phyloP scores from a whole-genome alignment of 768 basidiomycete species.

The Trametes coccinea region DNA sequence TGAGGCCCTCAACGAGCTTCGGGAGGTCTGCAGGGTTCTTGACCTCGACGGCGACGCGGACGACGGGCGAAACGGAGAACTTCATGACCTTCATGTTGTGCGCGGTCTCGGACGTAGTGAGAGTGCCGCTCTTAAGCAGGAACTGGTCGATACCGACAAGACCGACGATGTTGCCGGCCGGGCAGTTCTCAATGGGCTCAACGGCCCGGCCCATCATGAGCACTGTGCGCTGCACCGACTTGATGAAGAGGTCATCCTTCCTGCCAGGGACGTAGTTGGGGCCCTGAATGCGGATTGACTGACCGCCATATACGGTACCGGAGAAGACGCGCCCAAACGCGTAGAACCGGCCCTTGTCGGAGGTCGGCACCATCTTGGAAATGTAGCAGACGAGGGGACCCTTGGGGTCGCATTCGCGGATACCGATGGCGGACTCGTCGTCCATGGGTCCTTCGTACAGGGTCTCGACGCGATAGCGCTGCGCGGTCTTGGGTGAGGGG shows the following conservation, averaged over 20 bases:
- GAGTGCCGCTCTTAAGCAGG: slow-evolving; percentile 98
- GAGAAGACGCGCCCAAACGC: slow-evolving; percentile 99
- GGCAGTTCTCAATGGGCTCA: slow-evolving; percentile 99
- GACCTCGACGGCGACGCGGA: slow-evolving; percentile 98
- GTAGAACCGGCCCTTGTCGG: slow-evolving; percentile 99
- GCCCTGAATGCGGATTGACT: slow-evolving; percentile 98
- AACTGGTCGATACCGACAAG: slow-evolving; percentile 99
- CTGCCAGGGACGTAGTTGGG: slow-evolving; percentile 98
- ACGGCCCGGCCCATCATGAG: slow-evolving; percentile 99
- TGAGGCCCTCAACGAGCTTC: slow-evolving; percentile 99
- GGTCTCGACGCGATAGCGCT: slow-evolving; percentile 98
- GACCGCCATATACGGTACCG: slow-evolving; percentile 94
- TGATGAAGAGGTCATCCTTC: slow-evolving; percentile 97
- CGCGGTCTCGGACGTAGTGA: slow-evolving; percentile 96
- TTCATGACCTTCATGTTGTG: slow-evolving; percentile 99
- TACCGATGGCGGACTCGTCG: slow-evolving; percentile 97
- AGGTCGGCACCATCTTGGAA: slow-evolving; percentile 99
- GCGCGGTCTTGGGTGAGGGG: slow-evolving; percentile 95
- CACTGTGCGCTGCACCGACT: slow-evolving; percentile 97
- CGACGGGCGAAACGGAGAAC: slow-evolving; percentile 99
- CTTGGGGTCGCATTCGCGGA: slow-evolving; percentile 96
- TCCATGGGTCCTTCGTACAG: slow-evolving; percentile 99
- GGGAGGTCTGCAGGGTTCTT: slow-evolving; percentile 99
- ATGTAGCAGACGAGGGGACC: slow-evolving; percentile 97
- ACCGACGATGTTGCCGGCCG: slow-evolving; percentile 97